phyloP scores from a whole-genome alignment of 805 yeast species.

The Candida sithepensis region DNA sequence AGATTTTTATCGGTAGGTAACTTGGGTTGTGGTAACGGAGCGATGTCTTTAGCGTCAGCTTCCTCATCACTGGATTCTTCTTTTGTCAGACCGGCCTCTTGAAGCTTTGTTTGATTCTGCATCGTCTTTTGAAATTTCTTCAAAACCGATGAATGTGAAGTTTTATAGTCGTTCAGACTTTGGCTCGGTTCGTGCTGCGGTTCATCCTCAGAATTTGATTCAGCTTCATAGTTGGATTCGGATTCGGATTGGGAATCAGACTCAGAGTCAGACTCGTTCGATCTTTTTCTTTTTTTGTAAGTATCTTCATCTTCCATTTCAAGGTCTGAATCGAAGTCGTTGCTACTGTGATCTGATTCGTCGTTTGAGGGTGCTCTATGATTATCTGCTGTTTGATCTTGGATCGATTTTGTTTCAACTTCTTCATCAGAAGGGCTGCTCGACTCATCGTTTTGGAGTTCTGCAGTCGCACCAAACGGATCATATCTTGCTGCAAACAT shows the following conservation, averaged over 20 bases:
- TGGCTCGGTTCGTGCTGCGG: slow-evolving; percentile 8
- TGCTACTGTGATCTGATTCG: slow-evolving; percentile 37
- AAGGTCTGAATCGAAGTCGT: slow-evolving; percentile 16
- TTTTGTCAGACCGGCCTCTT: slow-evolving; percentile 12
- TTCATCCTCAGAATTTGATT: neutral
- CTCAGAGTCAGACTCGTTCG: neutral
- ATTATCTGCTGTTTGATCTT: slow-evolving; percentile 23
- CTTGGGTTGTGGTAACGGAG: slow-evolving; percentile 84
- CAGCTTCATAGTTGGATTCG: slow-evolving; percentile 4
- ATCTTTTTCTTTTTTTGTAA: neutral
- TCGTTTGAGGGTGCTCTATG: too few species aligned
- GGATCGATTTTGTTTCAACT: neutral
- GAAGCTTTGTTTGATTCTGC: slow-evolving; percentile 20
- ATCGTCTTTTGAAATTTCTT: slow-evolving; percentile 47
- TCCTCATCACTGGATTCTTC: slow-evolving; percentile 21
- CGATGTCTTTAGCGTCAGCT: slow-evolving; percentile 41
- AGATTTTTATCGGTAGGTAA: slow-evolving; percentile 51
- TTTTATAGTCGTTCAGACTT: slow-evolving; percentile 6
- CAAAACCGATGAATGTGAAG: slow-evolving; percentile 48
- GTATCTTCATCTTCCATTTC: neutral
- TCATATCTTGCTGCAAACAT: slow-evolving; percentile 71
- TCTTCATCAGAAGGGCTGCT: slow-evolving; percentile 4
- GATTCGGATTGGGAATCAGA: slow-evolving; percentile 1
- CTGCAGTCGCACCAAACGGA: neutral
- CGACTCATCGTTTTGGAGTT: neutral